Percentiles rank a stretch among this genome's conserved stretches.
Conservation (phyloP, 2,329 filamentous ascomycete genomes). For the Dryadomyces quercivorus region DNA sequence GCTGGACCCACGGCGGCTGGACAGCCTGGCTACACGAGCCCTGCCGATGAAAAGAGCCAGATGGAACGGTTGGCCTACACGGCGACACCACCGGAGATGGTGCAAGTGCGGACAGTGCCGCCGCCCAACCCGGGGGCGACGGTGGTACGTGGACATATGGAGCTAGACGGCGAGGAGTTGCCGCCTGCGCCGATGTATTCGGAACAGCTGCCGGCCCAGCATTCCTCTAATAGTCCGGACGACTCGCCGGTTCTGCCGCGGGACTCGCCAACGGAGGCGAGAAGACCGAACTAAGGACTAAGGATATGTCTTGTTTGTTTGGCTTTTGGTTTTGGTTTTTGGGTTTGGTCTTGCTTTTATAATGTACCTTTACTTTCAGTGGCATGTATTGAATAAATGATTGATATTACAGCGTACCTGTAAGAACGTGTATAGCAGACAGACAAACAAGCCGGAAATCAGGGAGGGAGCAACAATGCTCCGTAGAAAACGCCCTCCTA, state of each 20-base stretch:
- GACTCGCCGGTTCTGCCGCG: neutral
- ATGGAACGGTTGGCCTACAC: slow-evolving; percentile 3
- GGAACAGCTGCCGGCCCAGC: neutral
- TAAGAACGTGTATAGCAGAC: too few relatives aligned
- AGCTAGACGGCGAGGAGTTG: slow-evolving; percentile 30
- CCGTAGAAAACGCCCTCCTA: neutral
- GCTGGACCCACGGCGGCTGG: neutral
- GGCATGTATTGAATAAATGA: neutral
- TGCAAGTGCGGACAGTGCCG: neutral
- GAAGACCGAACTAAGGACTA: too few relatives aligned
- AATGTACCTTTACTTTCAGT: too few relatives aligned
- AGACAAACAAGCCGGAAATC: neutral
- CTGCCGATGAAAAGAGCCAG: slow-evolving; percentile 1
- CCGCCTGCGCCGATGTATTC: slow-evolving; percentile 7
- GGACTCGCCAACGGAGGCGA: neutral
- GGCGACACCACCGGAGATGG: neutral
- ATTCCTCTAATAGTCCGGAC: neutral
- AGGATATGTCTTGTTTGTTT: too few relatives aligned
- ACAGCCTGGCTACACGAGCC: neutral
- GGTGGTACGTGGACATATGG: slow-evolving; percentile 22
- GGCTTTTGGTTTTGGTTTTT: too few relatives aligned
- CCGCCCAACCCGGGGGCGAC: neutral
- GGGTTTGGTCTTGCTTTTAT: too few relatives aligned
- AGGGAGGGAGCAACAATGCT: neutral
- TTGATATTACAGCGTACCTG: neutral